These are phyloP conservation scores for Coccinonectria pachysandricola DNA, from an alignment of 2,329 filamentous ascomycete species.

Conservation along the genomic window DNA sequence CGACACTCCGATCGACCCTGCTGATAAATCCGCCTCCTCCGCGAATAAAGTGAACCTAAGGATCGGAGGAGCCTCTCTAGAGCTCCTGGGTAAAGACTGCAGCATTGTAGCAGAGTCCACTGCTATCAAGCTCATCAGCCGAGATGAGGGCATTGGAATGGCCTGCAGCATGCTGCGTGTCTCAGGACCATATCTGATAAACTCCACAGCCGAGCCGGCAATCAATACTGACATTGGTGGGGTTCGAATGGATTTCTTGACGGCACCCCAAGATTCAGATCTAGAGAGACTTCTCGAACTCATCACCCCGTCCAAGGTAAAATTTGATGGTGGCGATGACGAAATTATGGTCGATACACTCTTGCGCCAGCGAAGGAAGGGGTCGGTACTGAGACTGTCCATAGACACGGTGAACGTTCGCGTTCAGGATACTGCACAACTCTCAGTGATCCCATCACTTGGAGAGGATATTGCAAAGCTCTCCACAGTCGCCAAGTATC, in stretches of 20 bases:
- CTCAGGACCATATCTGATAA: slow-evolving; percentile 55
- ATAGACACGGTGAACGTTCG: slow-evolving; percentile 54
- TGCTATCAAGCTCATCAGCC: slow-evolving; percentile 69
- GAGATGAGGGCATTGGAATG: slow-evolving; percentile 61
- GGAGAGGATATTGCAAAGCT: slow-evolving; percentile 72
- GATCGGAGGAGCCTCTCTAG: slow-evolving; percentile 65
- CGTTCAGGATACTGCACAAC: slow-evolving; percentile 51
- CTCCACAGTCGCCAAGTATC: slow-evolving; percentile 82
- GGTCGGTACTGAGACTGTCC: slow-evolving; percentile 64
- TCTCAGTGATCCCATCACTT: slow-evolving; percentile 59
- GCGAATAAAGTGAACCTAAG: slow-evolving; percentile 65
- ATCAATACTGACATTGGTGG: slow-evolving; percentile 53
- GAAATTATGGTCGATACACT: slow-evolving; percentile 93
- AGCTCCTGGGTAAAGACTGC: slow-evolving; percentile 69
- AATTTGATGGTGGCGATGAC: slow-evolving; percentile 75
- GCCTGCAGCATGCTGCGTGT: slow-evolving; percentile 68
- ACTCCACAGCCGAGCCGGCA: slow-evolving; percentile 44
- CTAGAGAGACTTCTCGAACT: slow-evolving; percentile 73
- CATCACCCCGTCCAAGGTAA: slow-evolving; percentile 84
- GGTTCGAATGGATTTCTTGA: slow-evolving; percentile 62
- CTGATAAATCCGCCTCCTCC: slow-evolving; percentile 35
- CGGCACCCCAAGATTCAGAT: slow-evolving; percentile 65
- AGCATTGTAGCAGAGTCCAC: slow-evolving; percentile 66
- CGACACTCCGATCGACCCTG: slow-evolving; percentile 39
- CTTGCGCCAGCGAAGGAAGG: slow-evolving; percentile 75